A percentile compares a stretch with the other conserved stretches of the same genome.
Conservation (phyloP, 345 rosid genomes). For the Heritiera littoralis region DNA sequence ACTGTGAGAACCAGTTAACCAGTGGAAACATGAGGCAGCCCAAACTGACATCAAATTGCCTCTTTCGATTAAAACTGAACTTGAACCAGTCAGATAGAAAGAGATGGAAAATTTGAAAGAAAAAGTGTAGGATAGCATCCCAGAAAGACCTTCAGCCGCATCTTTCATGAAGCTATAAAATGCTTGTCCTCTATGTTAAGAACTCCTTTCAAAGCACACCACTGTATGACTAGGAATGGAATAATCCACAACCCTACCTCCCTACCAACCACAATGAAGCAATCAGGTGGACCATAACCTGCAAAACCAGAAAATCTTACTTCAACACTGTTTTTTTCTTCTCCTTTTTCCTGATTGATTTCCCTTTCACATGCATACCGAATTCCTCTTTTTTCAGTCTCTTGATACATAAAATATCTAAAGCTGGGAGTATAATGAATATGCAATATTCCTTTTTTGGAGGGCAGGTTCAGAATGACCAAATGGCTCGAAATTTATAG, state of each 20-base stretch:
- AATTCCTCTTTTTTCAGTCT: background rate
- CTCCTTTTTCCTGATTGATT: background rate
- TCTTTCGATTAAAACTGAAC: too few relatives aligned
- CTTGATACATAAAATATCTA: background rate
- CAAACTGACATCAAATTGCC: too few relatives aligned
- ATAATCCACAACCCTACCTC: conserved; percentile 46
- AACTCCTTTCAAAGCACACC: conserved; percentile 50
- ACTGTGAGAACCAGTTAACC: conserved; percentile 49
- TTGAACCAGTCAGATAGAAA: conserved; percentile 47
- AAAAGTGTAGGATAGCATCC: conserved; percentile 43
- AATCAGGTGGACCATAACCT: conserved; percentile 57
- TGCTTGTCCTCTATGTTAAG: conserved; percentile 52
- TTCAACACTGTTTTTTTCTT: background rate
- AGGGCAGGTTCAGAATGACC: background rate
- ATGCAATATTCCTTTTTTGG: background rate
- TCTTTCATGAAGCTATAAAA: background rate
- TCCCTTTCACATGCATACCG: background rate
- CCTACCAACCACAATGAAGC: conserved; percentile 49
- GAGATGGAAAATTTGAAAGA: conserved; percentile 29
- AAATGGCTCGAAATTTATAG: too few relatives aligned
- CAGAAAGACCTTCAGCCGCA: conserved; percentile 49
- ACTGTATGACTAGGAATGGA: conserved; percentile 42
- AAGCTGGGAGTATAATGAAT: background rate
- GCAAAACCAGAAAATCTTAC: background rate
- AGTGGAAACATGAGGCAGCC: conserved; percentile 43